Evolutionary conservation across 768 basidiomycete species (phyloP).

Genomic region (Cystofilobasidium capitatum): DNA sequence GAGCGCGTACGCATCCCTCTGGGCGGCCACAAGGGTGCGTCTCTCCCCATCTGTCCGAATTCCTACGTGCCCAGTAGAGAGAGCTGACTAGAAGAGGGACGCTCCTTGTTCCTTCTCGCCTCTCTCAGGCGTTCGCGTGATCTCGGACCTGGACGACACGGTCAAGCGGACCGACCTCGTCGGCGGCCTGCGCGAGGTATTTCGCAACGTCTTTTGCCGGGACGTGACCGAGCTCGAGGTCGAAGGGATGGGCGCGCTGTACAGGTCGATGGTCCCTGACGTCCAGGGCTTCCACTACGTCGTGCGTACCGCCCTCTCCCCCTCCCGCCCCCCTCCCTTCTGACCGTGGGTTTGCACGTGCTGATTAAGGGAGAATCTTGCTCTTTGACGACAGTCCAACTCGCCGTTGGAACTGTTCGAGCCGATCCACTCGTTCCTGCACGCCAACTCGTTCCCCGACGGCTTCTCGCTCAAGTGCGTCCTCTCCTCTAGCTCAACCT

Average conservation of each 20-base stretch:
- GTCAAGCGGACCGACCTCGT: conserved; percentile 71
- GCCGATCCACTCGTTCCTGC: conserved; percentile 26
- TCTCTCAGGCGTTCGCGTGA: conserved; percentile 51
- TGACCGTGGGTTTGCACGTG: no score
- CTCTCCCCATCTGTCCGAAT: no score
- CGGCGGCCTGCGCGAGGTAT: conserved; percentile 55
- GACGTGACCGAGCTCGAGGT: conserved; percentile 68
- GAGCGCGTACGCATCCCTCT: neutral
- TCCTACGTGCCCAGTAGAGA: no score
- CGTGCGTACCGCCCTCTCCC: neutral
- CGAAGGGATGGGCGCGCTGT: conserved; percentile 74
- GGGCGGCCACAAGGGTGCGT: neutral
- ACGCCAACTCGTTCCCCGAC: conserved; percentile 12
- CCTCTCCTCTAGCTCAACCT: no score
- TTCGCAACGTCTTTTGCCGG: conserved; percentile 79
- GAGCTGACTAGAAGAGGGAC: no score
- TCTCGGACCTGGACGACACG: conserved; percentile 93
- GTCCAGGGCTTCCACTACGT: conserved; percentile 24
- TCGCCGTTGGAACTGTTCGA: conserved; percentile 26
- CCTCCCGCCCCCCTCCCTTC: neutral
- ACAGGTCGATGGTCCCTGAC: conserved; percentile 49
- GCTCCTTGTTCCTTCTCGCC: neutral
- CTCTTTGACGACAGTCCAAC: conserved; percentile 14
- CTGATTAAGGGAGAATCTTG: no score
- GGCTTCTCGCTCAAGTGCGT: conserved; percentile 54